Evolutionary conservation across 2,329 filamentous ascomycete species (phyloP).

Genomic region (Fusarium nanum): DNA sequence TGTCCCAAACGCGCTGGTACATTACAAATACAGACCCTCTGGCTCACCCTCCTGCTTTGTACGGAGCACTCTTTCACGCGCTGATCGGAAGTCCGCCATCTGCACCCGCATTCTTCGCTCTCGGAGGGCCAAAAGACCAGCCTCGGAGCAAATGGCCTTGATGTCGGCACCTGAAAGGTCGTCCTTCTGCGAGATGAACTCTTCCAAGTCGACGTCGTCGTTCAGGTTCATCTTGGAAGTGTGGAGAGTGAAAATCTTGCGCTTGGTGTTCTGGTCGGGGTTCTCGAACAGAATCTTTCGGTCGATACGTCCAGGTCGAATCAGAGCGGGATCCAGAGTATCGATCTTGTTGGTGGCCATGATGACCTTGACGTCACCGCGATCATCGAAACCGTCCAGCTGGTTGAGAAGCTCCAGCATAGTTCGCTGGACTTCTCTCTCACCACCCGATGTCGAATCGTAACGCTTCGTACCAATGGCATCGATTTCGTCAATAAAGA

Average conservation of each 20-base stretch:
- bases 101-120: conserved; percentile 98
- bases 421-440: conserved; percentile 90
- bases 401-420: conserved; percentile 14
- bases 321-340: conserved; percentile 93
- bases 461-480: conserved; percentile 99
- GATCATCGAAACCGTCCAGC: conserved; percentile 89
- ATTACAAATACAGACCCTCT: conserved; percentile 97
- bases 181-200: conserved; percentile 99
- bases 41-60: conserved; percentile 99
- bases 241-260: conserved; percentile 98
- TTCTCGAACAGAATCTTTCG: conserved; percentile 88
- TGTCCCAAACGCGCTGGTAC: conserved; percentile 40
- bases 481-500: conserved; percentile 99
- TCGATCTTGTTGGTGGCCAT: conserved; percentile 99
- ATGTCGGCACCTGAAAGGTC: conserved; percentile 97
- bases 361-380: conserved; percentile 98
- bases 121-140: conserved; percentile 90
- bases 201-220: conserved; percentile 96
- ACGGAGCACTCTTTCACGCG: conserved; percentile 93
- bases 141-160: conserved; percentile 98
- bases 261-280: conserved; percentile 83
- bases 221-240: conserved; percentile 98
- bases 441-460: conserved; percentile 95
- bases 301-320: conserved; percentile 97
- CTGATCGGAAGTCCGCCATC: conserved; percentile 96